Percentiles rank a stretch among this genome's conserved stretches.
These are phyloP conservation scores for Telfairia occidentalis DNA, from an alignment of 331 rosid genomes.

Conservation along the genomic window DNA sequence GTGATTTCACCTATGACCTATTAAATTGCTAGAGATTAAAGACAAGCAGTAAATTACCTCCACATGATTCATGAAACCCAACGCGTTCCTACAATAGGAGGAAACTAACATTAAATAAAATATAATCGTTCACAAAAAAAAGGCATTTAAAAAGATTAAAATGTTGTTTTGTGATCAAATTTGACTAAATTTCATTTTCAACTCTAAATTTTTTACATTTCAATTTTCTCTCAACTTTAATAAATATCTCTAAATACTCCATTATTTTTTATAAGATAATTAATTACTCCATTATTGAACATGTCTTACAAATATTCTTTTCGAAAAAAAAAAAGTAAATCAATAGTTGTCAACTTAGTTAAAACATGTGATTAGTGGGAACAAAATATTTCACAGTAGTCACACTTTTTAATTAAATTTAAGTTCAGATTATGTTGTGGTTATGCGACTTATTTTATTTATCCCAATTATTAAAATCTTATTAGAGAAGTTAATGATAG, in stretches of 20 bases:
- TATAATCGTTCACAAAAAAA: neutral
- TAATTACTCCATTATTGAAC: neutral
- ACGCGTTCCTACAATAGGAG: neutral
- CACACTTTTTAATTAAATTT: neutral
- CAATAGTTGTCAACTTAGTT: neutral
- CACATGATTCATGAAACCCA: neutral
- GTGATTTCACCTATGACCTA: neutral
- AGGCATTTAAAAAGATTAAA: neutral
- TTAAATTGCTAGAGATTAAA: neutral
- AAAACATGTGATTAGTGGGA: neutral
- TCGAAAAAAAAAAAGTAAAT: neutral
- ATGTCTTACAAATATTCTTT: neutral
- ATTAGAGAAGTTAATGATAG: neutral
- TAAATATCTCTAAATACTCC: neutral
- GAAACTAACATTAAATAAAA: neutral
- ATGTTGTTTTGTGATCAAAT: neutral
- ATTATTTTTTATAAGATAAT: too few relatives aligned
- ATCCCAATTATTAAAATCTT: neutral
- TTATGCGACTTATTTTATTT: neutral
- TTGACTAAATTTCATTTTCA: neutral
- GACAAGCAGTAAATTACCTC: neutral
- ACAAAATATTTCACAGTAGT: neutral
- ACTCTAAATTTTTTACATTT: neutral
- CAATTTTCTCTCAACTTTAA: neutral
- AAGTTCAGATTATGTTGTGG: neutral